phyloP scores from a whole-genome alignment of 371 early-diverging fungal species.

The Nosema muscidifuracis region DNA sequence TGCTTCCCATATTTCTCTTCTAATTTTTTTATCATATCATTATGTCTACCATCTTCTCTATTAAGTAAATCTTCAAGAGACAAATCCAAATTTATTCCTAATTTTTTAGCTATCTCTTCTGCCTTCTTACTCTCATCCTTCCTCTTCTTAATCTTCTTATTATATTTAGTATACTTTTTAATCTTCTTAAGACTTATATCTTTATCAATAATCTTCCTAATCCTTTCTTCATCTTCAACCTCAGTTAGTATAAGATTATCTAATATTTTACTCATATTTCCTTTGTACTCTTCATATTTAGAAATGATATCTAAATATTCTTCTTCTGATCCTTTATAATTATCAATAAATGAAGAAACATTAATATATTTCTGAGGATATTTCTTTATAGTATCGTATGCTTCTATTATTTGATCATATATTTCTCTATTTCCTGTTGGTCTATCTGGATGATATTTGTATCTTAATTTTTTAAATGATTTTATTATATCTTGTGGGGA shows the following conservation, averaged over 20 bases:
- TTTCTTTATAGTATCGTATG: slow-evolving; percentile 43
- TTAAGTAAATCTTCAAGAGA: slow-evolving; percentile 13
- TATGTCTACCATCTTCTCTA: slow-evolving; percentile 25
- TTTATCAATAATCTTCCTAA: slow-evolving; percentile 40
- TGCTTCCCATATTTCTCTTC: slow-evolving; percentile 34
- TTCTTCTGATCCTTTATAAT: slow-evolving; percentile 52
- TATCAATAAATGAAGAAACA: slow-evolving; percentile 34
- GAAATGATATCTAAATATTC: slow-evolving; percentile 46
- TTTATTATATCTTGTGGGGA: slow-evolving; percentile 75
- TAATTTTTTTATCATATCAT: slow-evolving; percentile 31
- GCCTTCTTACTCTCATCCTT: slow-evolving; percentile 41
- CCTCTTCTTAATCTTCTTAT: slow-evolving; percentile 26
- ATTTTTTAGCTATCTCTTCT: slow-evolving; percentile 39
- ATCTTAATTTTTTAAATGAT: slow-evolving; percentile 75
- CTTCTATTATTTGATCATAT: slow-evolving; percentile 42
- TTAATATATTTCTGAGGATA: slow-evolving; percentile 14
- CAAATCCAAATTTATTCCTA: slow-evolving; percentile 24
- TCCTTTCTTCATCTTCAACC: slow-evolving; percentile 52
- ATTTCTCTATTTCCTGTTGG: slow-evolving; percentile 71
- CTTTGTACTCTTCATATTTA: slow-evolving; percentile 55
- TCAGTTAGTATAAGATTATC: slow-evolving; percentile 47
- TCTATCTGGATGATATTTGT: slow-evolving; percentile 75
- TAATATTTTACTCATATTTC: slow-evolving; percentile 51
- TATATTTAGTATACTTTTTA: slow-evolving; percentile 34
- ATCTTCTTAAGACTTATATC: slow-evolving; percentile 32